Conservation (phyloP, 2,329 filamentous ascomycete species). For the Trichoderma semiorbis region DNA sequence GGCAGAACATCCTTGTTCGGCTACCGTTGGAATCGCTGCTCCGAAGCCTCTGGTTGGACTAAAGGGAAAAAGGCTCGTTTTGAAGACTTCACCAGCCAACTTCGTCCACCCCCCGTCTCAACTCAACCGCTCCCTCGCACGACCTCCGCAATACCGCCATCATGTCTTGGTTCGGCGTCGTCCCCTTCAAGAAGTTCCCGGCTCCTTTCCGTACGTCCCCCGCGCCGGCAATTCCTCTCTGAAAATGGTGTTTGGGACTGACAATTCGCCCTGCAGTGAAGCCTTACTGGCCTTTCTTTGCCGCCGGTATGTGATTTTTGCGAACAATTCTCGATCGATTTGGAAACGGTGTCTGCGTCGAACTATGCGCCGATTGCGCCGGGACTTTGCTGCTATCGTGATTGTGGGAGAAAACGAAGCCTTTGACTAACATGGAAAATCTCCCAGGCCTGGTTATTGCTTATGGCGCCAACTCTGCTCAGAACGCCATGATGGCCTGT, state of each 20-base stretch:
- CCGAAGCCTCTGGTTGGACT: slow-evolving; percentile 28
- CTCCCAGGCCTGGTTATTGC: slow-evolving; percentile 72
- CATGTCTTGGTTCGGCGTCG: slow-evolving; percentile 70
- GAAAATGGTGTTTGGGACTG: slow-evolving; percentile 23
- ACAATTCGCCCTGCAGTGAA: slow-evolving; percentile 56
- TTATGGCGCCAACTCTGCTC: slow-evolving; percentile 86
- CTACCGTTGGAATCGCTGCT: slow-evolving; percentile 34
- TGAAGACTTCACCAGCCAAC: slow-evolving; percentile 33
- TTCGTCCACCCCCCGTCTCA: slow-evolving; percentile 30
- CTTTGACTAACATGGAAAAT: slow-evolving; percentile 23
- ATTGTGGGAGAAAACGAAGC: not conserved
- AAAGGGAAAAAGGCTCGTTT: slow-evolving; percentile 41
- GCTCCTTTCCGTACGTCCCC: slow-evolving; percentile 70
- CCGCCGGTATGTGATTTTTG: slow-evolving; percentile 71
- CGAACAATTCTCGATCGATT: not conserved
- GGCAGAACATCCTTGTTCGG: slow-evolving; percentile 26
- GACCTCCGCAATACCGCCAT: slow-evolving; percentile 45
- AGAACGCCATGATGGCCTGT: slow-evolving; percentile 76
- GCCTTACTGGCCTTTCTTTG: slow-evolving; percentile 91
- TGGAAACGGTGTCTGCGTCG: not conserved
- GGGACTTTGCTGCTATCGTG: not conserved
- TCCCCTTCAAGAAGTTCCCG: slow-evolving; percentile 73
- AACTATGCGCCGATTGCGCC: not conserved
- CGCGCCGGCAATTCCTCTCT: slow-evolving; percentile 23
- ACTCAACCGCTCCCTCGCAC: slow-evolving; percentile 36